phyloP scores from a whole-genome alignment of 2,329 filamentous ascomycete genomes.

The Colletotrichum lindemuthianum region DNA sequence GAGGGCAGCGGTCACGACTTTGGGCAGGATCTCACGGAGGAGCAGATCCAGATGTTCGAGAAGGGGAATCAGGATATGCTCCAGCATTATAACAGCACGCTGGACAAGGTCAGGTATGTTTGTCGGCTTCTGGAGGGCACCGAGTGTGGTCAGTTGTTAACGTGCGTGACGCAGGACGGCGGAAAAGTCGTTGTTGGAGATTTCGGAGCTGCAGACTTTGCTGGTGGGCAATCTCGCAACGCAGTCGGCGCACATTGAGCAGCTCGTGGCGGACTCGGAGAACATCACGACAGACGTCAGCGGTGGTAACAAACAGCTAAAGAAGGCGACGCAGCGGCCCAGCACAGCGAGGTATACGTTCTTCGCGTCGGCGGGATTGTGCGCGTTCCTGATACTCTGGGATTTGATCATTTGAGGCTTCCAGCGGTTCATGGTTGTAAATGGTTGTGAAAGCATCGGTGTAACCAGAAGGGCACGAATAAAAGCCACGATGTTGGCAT shows the following conservation, averaged over 20 bases:
- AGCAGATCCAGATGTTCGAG: conserved; percentile 93
- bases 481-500: neutral
- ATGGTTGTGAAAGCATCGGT: no score
- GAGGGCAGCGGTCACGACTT: conserved; percentile 38
- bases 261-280: conserved; percentile 85
- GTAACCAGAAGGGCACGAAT: no score
- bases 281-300: conserved; percentile 87
- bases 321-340: conserved; percentile 77
- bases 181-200: conserved; percentile 90
- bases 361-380: conserved; percentile 80
- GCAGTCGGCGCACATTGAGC: conserved; percentile 89
- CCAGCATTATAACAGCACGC: conserved; percentile 90
- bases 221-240: conserved; percentile 86
- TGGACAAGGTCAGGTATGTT: conserved; percentile 91
- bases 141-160: conserved; percentile 9
- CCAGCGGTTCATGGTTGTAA: neutral
- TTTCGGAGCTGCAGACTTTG: conserved; percentile 89
- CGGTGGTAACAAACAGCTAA: conserved; percentile 89
- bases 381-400: conserved; percentile 79
- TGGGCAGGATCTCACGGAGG: conserved; percentile 72
- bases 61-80: conserved; percentile 93
- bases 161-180: conserved; percentile 71
- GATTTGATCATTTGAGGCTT: conserved; percentile 70
- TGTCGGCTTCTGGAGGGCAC: neutral
- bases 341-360: conserved; percentile 83